Evolutionary conservation across 805 yeast species (phyloP), one percentile per base, ranked within the genome.

Genomic region (Wickerhamiella nectarea): DNA sequence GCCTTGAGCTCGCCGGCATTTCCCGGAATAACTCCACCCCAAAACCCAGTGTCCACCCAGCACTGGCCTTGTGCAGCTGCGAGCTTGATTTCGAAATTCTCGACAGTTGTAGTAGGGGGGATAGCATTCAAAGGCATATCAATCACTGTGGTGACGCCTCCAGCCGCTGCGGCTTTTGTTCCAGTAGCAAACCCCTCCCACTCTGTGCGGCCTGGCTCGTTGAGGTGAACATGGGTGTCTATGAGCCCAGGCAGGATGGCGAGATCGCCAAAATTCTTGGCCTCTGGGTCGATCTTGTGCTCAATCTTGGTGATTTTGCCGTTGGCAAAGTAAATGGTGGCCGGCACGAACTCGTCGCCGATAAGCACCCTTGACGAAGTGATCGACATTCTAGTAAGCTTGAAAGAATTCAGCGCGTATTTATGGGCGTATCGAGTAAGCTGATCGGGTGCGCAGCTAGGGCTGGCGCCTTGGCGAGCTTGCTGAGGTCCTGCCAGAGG

Each of bases 171-270:
- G 2, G 95, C 82, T 57, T 79, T 78, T 0, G 97, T 87, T 0
- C 97, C 97, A 0, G 94, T 80, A n/a, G 78, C 94, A 59, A 89
- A 87, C 1, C 97, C 97, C 62, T 87, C 97, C 97, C 97, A 87
- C 49, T 86, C 95, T 1, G 96, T 87, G 53, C 96, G 68, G n/a
- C 97, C 97, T 0, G 97, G 96, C 54, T 89, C 97, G 60, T 89
- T 89, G 52, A 87, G 65, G 56, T 87, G 97, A 20, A 87, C 97
- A 60, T 87, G 97, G 4, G 94, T 73, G 56, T 87, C 97, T 3
- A 87, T 93, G 24, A 87, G 69, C 0, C 97, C 97, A 0, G 97
- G 96, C 67, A 89, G 66, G 10, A 87, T 70, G 25, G 72, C 73
- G 17, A 66, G 59, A 0, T 87, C 85, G 3, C 80, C 67, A 4